These are phyloP conservation scores for Helenozyma rhizophorensis DNA, from an alignment of 805 yeast species.

Conservation along the genomic window DNA sequence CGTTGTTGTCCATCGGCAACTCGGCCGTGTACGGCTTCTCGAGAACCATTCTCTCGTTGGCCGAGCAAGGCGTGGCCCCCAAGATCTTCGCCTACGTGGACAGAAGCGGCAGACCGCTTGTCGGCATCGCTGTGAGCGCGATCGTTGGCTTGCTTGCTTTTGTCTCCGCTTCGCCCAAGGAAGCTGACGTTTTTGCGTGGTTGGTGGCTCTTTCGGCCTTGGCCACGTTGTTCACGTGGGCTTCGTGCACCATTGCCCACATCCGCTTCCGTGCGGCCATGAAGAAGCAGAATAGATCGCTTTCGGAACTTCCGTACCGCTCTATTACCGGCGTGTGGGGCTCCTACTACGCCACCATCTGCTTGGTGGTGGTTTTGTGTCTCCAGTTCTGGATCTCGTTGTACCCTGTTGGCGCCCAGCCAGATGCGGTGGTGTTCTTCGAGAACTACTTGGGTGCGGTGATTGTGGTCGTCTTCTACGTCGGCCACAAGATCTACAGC, in stretches of 20 bases:
- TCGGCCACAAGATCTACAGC: conserved; percentile 21
- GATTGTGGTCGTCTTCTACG: conserved; percentile 18
- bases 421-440: conserved; percentile 20
- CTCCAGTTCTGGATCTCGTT: conserved; percentile 27
- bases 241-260: conserved; percentile 36
- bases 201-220: conserved; percentile 40
- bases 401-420: conserved; percentile 20
- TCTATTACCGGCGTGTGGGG: conserved; percentile 44
- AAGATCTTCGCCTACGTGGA: conserved; percentile 31
- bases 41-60: conserved; percentile 35
- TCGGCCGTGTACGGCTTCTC: conserved; percentile 43
- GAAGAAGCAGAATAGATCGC: conserved; percentile 35
- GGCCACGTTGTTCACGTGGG: conserved; percentile 42
- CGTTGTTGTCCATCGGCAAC: conserved; percentile 39
- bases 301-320: conserved; percentile 49
- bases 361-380: conserved; percentile 19
- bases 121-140: conserved; percentile 31
- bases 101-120: conserved; percentile 37
- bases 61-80: conserved; percentile 41
- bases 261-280: conserved; percentile 38
- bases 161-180: conserved; percentile 37
- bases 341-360: conserved; percentile 21
- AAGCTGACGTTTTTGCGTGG: conserved; percentile 36
- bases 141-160: conserved; percentile 35
- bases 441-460: conserved; percentile 24